Evolutionary conservation across 2,329 filamentous ascomycete species (phyloP), one percentile per base, ranked within the genome.

Genomic region (Spiromastix sp.): DNA sequence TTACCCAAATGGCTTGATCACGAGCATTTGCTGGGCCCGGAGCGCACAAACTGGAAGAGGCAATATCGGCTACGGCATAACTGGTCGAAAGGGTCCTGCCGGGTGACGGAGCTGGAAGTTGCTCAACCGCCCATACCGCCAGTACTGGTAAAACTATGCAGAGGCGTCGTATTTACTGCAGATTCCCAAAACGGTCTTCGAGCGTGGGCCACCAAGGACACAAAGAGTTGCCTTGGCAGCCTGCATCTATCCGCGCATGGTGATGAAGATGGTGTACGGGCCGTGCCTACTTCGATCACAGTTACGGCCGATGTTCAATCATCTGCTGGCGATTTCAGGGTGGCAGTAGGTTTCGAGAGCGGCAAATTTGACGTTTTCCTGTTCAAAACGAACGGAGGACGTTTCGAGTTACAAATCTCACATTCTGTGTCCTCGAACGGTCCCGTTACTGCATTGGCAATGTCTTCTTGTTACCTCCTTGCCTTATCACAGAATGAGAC

Each of bases 31-130:
- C 68, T 81, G 15, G 60, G 61, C 39, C 67, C 66, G 9, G 57
- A 53, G 4, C 50, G 61, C 13, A 78, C 73, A 13, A 75, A 91
- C 51, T 95, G 87, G 87, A 93, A 93, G 64, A 72, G 74, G 42
- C 82, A 91, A 49, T 96, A 93, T 59, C 85, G 81, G 50, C 67
- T 95, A 32, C 73, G 84, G 30, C 82, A 94, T 54, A 96, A 96
- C 60, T 96, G 91, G 91, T 74, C 82, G 1, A 75, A 71, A 42
- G 91, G 89, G 1, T 78, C 74, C 46, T 93, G 85, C 49, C 80
- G 75, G 24, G 76, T 94, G 9, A 78, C 81, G 22, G 83, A 93
- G 56, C 73, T 95, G 19, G 69, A 77, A 29, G 71, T 85, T 16
- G 63, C 68, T 35, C 63, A 69, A 28, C 58, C 65, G 2, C 60